A percentile compares a stretch with the other conserved stretches of the same genome.
These are phyloP conservation scores for Gastrolobium bilobum DNA, from an alignment of 306 rosid species.

Conservation along the genomic window DNA sequence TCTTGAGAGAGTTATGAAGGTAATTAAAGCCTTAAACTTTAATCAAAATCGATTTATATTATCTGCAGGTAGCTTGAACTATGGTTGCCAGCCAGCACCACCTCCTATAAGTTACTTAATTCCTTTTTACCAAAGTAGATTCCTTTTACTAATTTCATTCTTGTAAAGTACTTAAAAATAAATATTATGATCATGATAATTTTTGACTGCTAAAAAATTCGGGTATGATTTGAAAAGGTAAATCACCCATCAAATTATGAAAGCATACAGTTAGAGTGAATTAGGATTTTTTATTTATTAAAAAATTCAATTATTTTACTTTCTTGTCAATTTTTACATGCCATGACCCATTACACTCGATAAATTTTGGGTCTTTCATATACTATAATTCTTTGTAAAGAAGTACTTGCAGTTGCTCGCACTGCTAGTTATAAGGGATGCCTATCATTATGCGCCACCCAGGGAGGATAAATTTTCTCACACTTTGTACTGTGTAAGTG, in stretches of 20 bases:
- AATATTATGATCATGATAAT: no score
- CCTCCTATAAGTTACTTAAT: no score
- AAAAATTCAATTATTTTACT: no score
- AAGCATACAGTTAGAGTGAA: no score
- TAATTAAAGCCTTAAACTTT: no score
- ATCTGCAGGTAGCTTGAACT: constrained; percentile 70
- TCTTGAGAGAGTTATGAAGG: background rate
- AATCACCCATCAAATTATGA: no score
- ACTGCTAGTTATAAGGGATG: constrained; percentile 33
- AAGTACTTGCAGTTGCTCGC: constrained; percentile 30
- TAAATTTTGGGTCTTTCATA: background rate
- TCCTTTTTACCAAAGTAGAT: no score
- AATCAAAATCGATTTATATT: background rate
- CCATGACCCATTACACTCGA: background rate
- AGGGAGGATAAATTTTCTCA: constrained; percentile 7
- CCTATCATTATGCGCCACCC: constrained; percentile 8
- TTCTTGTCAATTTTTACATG: background rate
- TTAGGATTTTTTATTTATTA: background rate
- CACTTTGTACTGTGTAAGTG: constrained; percentile 30
- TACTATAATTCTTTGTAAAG: background rate
- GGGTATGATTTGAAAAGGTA: no score
- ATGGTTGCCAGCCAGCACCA: constrained; percentile 81
- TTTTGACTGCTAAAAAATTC: no score
- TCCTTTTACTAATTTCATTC: no score
- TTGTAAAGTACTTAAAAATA: no score